These are phyloP conservation scores for Suhomyces choctaworum DNA, from an alignment of 1,139 yeast species.

Conservation along the genomic window DNA sequence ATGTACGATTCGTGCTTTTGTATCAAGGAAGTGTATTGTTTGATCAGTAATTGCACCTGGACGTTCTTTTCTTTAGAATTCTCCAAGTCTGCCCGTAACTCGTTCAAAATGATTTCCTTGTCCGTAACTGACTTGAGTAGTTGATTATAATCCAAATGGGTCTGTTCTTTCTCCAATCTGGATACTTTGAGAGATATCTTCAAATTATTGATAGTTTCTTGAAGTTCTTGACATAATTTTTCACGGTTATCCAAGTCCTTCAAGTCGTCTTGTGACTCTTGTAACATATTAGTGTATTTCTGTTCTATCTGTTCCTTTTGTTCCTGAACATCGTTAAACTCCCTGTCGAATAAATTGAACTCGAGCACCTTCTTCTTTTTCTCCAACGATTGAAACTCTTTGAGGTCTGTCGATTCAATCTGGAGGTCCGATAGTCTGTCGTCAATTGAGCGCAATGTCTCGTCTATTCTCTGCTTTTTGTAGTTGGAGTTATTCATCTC, in stretches of 20 bases:
- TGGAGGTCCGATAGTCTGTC: constrained; percentile 76
- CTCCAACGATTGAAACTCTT: constrained; percentile 66
- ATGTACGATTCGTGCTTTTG: constrained; percentile 25
- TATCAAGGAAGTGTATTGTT: constrained; percentile 23
- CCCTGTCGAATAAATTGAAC: constrained; percentile 76
- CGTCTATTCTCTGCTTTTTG: constrained; percentile 74
- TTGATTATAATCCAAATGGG: constrained; percentile 51
- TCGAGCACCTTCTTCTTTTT: constrained; percentile 70
- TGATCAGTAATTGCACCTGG: constrained; percentile 19
- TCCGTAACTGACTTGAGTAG: constrained; percentile 39
- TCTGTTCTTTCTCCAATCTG: constrained; percentile 52
- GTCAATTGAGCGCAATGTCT: constrained; percentile 67
- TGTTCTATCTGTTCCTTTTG: constrained; percentile 62
- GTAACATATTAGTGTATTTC: constrained; percentile 54
- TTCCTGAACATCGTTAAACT: constrained; percentile 59
- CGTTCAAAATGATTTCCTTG: constrained; percentile 42
- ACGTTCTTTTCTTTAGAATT: constrained; percentile 19
- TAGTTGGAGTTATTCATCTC: constrained; percentile 74
- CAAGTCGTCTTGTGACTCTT: constrained; percentile 45
- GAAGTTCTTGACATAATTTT: constrained; percentile 44
- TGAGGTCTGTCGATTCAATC: constrained; percentile 76
- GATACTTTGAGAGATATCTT: constrained; percentile 40
- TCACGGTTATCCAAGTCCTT: constrained; percentile 52
- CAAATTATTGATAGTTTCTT: constrained; percentile 46
- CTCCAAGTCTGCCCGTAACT: constrained; percentile 23